These are phyloP conservation scores for Botryotinia narcissicola DNA, from an alignment of 2,329 filamentous ascomycete genomes.

Conservation along the genomic window DNA sequence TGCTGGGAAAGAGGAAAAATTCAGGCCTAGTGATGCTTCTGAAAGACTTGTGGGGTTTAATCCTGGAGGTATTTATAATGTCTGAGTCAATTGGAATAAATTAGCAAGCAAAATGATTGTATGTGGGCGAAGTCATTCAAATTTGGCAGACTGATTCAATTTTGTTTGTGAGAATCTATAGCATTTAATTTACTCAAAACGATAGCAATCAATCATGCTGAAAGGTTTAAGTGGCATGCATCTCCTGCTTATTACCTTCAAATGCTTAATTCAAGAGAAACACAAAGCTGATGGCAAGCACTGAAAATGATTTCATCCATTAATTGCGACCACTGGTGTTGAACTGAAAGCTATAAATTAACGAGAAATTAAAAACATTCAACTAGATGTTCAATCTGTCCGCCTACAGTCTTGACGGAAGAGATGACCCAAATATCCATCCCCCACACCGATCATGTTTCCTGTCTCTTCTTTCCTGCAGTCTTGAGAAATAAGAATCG, in stretches of 20 bases:
- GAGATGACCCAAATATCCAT: background rate
- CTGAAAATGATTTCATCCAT: background rate
- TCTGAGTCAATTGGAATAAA: background rate
- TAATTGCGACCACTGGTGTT: background rate
- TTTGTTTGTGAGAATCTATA: background rate
- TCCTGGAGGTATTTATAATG: conserved; percentile 9
- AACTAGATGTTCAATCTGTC: background rate
- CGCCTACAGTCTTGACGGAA: background rate
- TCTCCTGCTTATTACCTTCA: background rate
- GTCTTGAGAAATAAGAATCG: background rate
- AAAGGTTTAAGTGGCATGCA: accelerated
- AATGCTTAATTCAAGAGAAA: background rate
- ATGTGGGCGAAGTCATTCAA: background rate
- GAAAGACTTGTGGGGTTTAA: conserved; percentile 17
- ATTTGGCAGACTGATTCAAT: background rate
- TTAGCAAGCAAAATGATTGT: background rate
- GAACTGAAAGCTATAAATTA: background rate
- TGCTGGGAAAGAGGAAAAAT: conserved; percentile 67
- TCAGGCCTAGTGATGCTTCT: conserved; percentile 68
- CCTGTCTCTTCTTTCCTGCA: background rate
- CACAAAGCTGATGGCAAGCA: background rate
- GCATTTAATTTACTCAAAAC: background rate
- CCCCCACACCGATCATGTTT: background rate
- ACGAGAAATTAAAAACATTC: background rate
- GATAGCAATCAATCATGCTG: background rate